phyloP scores from a whole-genome alignment of 345 rosid species.

The Brassica carinata region DNA sequence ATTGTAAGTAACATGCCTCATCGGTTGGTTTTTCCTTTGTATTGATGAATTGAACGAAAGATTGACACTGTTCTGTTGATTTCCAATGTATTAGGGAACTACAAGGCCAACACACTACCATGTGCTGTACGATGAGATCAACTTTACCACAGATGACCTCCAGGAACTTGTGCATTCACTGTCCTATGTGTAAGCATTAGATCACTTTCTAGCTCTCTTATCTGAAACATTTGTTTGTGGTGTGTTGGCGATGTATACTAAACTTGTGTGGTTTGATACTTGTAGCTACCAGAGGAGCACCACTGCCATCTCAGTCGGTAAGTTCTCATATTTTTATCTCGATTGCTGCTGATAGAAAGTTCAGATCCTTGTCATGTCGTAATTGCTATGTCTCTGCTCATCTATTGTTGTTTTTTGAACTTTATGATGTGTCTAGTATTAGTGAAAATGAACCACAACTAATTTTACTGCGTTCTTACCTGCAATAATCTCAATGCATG shows the following conservation, averaged over 20 bases:
- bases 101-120: constrained; percentile 83
- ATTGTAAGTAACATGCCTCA: constrained; percentile 55
- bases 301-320: constrained; percentile 86
- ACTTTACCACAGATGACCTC: constrained; percentile 62
- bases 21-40: neutral
- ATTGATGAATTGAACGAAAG: neutral
- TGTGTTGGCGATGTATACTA: neutral
- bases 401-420: neutral
- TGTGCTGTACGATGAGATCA: constrained; percentile 65
- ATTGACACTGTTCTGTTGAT: neutral
- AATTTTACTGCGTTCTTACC: neutral
- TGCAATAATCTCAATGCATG: neutral
- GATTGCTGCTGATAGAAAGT: neutral
- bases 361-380: neutral
- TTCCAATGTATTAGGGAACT: constrained; percentile 53
- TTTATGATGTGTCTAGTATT: neutral
- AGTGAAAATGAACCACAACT: neutral
- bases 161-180: constrained; percentile 80
- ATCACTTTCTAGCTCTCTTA: neutral
- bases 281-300: constrained; percentile 89
- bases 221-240: neutral
- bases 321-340: neutral
- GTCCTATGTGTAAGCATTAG: constrained; percentile 63
- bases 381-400: neutral
- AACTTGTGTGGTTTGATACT: constrained; percentile 15